Evolutionary conservation across 169 alveolate species (phyloP).

Genomic region (Fabrea salina): DNA sequence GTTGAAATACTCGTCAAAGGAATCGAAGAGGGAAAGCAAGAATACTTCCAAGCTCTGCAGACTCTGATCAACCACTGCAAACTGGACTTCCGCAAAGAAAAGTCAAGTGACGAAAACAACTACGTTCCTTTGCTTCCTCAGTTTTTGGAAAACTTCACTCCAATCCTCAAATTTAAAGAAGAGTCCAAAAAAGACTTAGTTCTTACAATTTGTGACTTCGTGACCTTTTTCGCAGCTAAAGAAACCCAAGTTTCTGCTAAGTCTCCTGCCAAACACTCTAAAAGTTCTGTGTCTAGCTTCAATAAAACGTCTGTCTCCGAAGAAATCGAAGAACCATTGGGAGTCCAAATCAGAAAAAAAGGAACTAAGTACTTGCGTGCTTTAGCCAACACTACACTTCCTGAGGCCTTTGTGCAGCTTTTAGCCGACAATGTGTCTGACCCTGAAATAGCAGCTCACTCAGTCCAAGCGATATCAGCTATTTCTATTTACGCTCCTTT

Average conservation of each 20-base stretch:
- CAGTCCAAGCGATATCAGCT: constrained; percentile 59
- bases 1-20: constrained; percentile 36
- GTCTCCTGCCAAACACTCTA: constrained; percentile 30
- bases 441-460: constrained; percentile 54
- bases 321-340: constrained; percentile 49
- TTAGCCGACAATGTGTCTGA: constrained; percentile 59
- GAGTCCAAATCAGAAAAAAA: constrained; percentile 50
- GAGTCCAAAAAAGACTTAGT: constrained; percentile 29
- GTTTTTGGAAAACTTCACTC: constrained; percentile 54
- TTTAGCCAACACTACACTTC: constrained; percentile 54
- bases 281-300: constrained; percentile 34
- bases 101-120: constrained; percentile 60
- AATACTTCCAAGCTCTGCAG: constrained; percentile 52
- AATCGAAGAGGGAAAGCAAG: constrained; percentile 12
- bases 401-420: constrained; percentile 66
- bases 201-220: constrained; percentile 18
- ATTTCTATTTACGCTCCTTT: constrained; percentile 57
- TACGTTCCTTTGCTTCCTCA: constrained; percentile 57
- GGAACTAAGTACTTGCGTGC: constrained; percentile 66
- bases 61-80: constrained; percentile 54
- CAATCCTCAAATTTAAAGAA: constrained; percentile 51
- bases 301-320: constrained; percentile 32
- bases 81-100: constrained; percentile 56
- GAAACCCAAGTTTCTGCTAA: not conserved
- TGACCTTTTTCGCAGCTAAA: constrained; percentile 38